Evolutionary conservation across 2,329 filamentous ascomycete genomes (phyloP), one percentile per base, ranked within the genome.

Genomic region (Pseudogymnoascus destructans): DNA sequence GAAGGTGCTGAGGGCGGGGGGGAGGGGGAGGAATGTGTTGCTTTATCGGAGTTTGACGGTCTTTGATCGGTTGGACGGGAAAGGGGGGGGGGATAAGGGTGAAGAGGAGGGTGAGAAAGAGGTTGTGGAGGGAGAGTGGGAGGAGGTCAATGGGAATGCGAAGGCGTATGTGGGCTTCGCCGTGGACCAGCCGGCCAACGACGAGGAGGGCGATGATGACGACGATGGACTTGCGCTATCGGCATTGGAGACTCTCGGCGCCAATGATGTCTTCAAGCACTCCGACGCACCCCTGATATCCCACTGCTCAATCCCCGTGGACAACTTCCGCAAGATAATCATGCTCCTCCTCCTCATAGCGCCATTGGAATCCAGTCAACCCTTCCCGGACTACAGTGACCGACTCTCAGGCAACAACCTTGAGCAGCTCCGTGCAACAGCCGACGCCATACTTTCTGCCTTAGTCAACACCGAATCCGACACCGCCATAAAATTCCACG

Each of bases 1-100:
- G 54, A 77, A 78, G 25, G 82, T 88, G 6, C 68, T 89, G 33
- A 77, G 77, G 58, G 77, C 75, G 60, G 78, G 79, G 1, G 77
- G 77, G 25, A 73, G 74, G 17, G 80, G 82, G 64, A 77, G 83
- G 62, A 75, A 77, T 25, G 82, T 82, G 68, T 74, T 89, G 55
- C 67, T 89, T 9, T 90, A 88, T 70, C 80, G 80, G 65, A 86
- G 85, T 64, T 66, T 89, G 63, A 85, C 86, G 5, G 84, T 89
- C 3, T 82, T 85, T 64, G 86, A 89, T 66, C 78, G 82, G 55
- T 7, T 49, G 13, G 23, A 27, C 2, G 42, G 42, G 23, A 77
- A 75, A 61, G 69, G 76, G 55, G 61, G 35, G 67, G 59, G 59
- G 2, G 61, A 65, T 5, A 63, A 65, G 7, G 32, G 5, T 25